Base-by-base conservation (phyloP, 345 rosid species). In the Brassica incana region DNA sequence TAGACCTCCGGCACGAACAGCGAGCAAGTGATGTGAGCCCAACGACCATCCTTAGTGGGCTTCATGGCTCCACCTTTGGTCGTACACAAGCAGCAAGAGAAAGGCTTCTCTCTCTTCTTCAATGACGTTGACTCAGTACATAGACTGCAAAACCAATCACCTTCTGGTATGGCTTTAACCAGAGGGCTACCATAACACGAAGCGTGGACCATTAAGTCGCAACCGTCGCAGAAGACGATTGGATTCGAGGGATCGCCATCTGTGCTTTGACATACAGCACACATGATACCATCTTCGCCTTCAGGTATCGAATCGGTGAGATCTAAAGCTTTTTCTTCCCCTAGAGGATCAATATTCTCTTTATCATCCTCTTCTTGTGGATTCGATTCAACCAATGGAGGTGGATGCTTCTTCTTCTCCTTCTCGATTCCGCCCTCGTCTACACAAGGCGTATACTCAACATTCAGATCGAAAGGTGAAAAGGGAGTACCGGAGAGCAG, bases 221-320 rank as follows among this genome's bases (percentile, higher is more conserved):
- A 95, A 3, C 98, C 99, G 63, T 95, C 98, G 58, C 99, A 95
- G 67, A 95, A 91, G 63, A 95, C 99, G 0, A 95, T 93, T 8
- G 99, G 98, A 79, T 95, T 97, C 16, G 80, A 72, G 11, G 97
- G 94, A 2, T 95, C 98, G 30, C 98, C 99, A 32, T 93, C 99
- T 15, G 98, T 91, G 82, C 99, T 95, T 78, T 85, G 88, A 80
- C 99, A 95, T 7, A 95, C 77, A 40, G 86, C 90, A 80, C 99
- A 95, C 78, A 90, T 27, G 62, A 93, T 88, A 54, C 98, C 99
- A 63, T 93, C 99, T 63, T 93, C 97, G 0, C 78, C 69, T 30
- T 12, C 33, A 33, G 25, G 66, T 14, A 29, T 23, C 4, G 59
- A 15, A 75, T 52, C 16, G 9, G 10, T 1, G 23, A 65, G 35